Conservation (phyloP, 306 rosid genomes). For the Morella rubra region DNA sequence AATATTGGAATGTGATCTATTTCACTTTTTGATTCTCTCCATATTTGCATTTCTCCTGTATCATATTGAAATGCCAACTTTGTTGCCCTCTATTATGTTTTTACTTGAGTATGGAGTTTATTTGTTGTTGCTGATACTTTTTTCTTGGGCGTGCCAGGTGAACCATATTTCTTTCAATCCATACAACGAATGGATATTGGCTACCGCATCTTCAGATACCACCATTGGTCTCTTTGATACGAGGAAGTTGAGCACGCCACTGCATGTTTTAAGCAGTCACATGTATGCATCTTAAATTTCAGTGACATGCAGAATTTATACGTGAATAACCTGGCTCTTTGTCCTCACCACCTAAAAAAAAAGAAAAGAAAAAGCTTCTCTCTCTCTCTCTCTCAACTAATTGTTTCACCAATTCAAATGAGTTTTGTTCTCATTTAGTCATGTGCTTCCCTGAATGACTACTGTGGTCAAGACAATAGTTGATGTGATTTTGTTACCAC, state of each 20-base stretch:
- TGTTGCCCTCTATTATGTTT: not conserved
- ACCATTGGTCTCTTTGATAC: slow-evolving; percentile 75
- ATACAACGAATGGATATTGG: slow-evolving; percentile 79
- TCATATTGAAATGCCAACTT: not conserved
- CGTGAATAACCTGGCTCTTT: not conserved
- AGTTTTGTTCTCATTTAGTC: not conserved
- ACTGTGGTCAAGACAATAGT: not conserved
- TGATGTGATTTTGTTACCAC: not conserved
- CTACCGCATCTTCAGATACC: slow-evolving; percentile 93
- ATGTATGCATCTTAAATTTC: slow-evolving; percentile 44
- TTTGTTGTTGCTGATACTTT: slow-evolving; percentile 11
- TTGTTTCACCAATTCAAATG: not conserved
- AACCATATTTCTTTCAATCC: slow-evolving; percentile 88
- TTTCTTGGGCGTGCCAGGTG: slow-evolving; percentile 48
- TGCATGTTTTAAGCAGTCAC: slow-evolving; percentile 81
- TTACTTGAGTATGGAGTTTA: not conserved
- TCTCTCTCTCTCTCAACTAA: not conserved
- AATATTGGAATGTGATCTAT: no score
- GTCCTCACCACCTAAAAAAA: not conserved
- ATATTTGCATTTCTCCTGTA: not conserved
- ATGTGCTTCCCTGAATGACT: not conserved
- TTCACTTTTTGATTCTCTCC: not conserved
- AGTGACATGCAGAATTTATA: not conserved
- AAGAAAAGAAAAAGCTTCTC: not conserved
- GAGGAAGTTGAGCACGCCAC: slow-evolving; percentile 62